Conservation (phyloP, 1,284 basidiomycete genomes). For the Marasmius sp. region DNA sequence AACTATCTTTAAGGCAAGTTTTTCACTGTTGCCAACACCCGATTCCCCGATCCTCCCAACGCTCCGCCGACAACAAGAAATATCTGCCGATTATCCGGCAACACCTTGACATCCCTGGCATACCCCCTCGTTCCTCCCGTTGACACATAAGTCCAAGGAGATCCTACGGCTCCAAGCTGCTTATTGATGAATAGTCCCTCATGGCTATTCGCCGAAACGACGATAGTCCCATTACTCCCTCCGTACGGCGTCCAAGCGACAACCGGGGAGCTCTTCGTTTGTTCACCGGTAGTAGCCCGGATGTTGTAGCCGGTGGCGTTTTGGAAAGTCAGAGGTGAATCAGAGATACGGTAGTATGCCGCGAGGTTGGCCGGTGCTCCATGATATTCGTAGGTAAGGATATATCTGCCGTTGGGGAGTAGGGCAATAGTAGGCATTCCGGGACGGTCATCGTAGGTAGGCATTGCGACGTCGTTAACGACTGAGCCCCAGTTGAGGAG, state of each 20-base stretch:
- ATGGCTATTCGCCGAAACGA: slow-evolving; percentile 26
- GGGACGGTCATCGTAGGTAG: slow-evolving; percentile 26
- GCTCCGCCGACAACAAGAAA: slow-evolving; percentile 13
- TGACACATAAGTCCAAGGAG: slow-evolving; percentile 15
- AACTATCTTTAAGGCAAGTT: not conserved
- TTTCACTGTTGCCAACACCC: not conserved
- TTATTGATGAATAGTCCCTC: slow-evolving; percentile 18
- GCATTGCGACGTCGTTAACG: slow-evolving; percentile 29
- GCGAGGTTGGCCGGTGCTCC: slow-evolving; percentile 20
- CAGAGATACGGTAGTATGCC: slow-evolving; percentile 15
- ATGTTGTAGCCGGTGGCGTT: slow-evolving; percentile 10
- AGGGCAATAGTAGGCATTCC: slow-evolving; percentile 33
- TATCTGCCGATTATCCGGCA: slow-evolving; percentile 13
- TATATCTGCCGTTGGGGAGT: slow-evolving; percentile 29
- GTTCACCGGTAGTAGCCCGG: slow-evolving; percentile 22
- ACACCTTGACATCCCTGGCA: slow-evolving; percentile 11
- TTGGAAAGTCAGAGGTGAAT: slow-evolving; percentile 15
- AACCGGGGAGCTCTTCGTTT: slow-evolving; percentile 26
- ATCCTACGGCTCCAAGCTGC: slow-evolving; percentile 12
- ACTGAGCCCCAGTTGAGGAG: slow-evolving; percentile 29
- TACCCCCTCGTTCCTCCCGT: slow-evolving; percentile 13
- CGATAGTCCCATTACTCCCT: slow-evolving; percentile 28
- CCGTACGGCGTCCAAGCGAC: slow-evolving; percentile 30
- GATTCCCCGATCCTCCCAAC: slow-evolving; percentile 13
- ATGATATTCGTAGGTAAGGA: slow-evolving; percentile 33